A percentile compares a stretch with the other conserved stretches of the same genome.
phyloP scores from a whole-genome alignment of 1,284 basidiomycete genomes.

The Heterobasidion occidentale region DNA sequence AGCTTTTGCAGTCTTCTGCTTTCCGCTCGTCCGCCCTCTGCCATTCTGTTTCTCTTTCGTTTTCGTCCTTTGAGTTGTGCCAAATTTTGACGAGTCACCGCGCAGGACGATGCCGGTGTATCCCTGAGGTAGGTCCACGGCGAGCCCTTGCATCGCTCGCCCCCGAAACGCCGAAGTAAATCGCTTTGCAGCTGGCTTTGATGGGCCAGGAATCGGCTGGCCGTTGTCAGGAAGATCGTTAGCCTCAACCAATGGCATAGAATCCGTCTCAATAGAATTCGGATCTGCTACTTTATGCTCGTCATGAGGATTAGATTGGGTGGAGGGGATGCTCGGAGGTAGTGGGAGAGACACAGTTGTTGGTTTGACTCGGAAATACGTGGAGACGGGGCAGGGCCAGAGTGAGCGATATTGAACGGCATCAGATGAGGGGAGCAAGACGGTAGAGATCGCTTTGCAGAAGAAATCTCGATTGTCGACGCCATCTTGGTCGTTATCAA shows the following conservation, averaged over 20 bases:
- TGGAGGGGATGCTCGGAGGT: conserved; percentile 20
- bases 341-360: conserved; percentile 22
- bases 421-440: conserved; percentile 54
- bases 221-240: not conserved
- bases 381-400: conserved; percentile 66
- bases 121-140: conserved; percentile 52
- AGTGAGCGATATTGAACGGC: conserved; percentile 71
- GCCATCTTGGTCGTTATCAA: not conserved
- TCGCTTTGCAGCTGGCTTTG: conserved; percentile 25
- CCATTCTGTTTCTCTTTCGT: conserved; percentile 9
- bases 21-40: conserved; percentile 13
- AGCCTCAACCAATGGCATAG: not conserved
- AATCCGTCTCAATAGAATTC: not conserved
- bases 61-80: conserved; percentile 12
- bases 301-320: not conserved
- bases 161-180: conserved; percentile 67
- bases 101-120: conserved; percentile 60
- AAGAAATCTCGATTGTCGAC: not conserved
- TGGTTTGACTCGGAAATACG: conserved; percentile 56
- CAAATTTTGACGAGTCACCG: conserved; percentile 18
- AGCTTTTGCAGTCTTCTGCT: conserved; percentile 2
- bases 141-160: conserved; percentile 57
- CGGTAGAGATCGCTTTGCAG: conserved; percentile 16
- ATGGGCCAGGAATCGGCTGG: not conserved
- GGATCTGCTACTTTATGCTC: not conserved